Evolutionary conservation across 495 filamentous ascomycete genomes (phyloP).

Genomic region (Massariosphaeria phaeospora): DNA sequence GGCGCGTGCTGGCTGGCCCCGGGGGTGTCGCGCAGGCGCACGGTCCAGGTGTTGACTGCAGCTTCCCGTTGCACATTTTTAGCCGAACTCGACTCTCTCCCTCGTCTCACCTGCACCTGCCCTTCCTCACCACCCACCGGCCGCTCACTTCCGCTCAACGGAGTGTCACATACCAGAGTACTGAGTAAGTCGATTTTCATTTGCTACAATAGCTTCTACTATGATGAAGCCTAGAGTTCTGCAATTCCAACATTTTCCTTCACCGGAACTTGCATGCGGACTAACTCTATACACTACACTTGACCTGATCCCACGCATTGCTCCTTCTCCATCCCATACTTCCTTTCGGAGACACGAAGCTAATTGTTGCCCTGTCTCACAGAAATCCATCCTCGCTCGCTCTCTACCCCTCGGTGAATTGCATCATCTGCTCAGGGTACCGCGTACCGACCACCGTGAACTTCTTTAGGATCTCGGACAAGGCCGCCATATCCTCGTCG

Average conservation of each 20-base stretch:
- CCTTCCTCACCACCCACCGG: neutral
- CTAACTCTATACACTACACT: slow-evolving; percentile 40
- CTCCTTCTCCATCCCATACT: too few species aligned
- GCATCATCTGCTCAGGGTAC: slow-evolving; percentile 27
- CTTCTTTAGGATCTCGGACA: slow-evolving; percentile 39
- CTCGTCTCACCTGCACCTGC: neutral
- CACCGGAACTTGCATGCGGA: slow-evolving; percentile 35
- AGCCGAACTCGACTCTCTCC: neutral
- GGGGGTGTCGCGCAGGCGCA: neutral
- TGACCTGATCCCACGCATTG: slow-evolving; percentile 46
- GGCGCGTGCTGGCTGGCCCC: neutral
- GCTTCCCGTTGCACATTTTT: slow-evolving; percentile 4
- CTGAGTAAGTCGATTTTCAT: slow-evolving; percentile 8
- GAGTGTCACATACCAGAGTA: too few species aligned
- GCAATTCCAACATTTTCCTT: slow-evolving; percentile 40
- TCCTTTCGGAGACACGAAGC: neutral
- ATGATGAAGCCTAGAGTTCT: slow-evolving; percentile 44
- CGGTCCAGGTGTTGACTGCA: slow-evolving; percentile 2
- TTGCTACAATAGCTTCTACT: slow-evolving; percentile 1
- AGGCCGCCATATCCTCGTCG: slow-evolving; percentile 39
- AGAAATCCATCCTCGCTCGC: neutral
- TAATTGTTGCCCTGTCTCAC: neutral
- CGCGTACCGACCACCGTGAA: slow-evolving; percentile 34
- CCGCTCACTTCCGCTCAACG: neutral
- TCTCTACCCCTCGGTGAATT: neutral